Conservation (phyloP, 1,284 basidiomycete species). For the Cystobasidium sp. region DNA sequence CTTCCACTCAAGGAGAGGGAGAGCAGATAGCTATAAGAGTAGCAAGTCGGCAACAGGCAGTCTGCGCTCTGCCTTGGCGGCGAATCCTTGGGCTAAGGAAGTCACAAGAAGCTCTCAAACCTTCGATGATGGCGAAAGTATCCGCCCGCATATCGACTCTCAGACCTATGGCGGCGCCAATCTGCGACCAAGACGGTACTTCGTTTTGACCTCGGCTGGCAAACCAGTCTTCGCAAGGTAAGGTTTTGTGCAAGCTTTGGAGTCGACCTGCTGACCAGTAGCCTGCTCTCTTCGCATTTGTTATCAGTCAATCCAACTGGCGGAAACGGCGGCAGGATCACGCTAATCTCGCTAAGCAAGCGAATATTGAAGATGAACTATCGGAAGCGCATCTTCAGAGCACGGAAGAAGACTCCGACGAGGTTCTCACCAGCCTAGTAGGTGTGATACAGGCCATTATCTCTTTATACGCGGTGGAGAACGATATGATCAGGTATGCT, state of each 20-base stretch:
- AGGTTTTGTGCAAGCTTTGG: conserved; percentile 45
- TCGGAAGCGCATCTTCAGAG: conserved; percentile 51
- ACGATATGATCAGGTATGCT: conserved; percentile 50
- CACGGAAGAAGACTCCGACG: conserved; percentile 56
- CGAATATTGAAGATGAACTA: background rate
- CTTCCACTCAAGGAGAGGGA: too few relatives aligned
- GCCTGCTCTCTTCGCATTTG: background rate
- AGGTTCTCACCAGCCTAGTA: conserved; percentile 76
- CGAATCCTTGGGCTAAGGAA: too few relatives aligned
- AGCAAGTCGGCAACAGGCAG: too few relatives aligned
- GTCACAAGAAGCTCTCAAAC: too few relatives aligned
- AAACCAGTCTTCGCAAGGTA: conserved; percentile 89
- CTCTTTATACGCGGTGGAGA: conserved; percentile 56
- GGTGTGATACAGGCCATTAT: conserved; percentile 94
- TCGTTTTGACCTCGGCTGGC: conserved; percentile 88
- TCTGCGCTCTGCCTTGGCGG: too few relatives aligned
- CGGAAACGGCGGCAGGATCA: background rate
- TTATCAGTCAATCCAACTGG: conserved; percentile 8
- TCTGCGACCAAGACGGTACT: conserved; percentile 62
- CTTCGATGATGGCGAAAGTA: too few relatives aligned
- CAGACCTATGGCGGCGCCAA: background rate
- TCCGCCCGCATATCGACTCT: too few relatives aligned
- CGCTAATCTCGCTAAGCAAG: background rate
- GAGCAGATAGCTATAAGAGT: too few relatives aligned
- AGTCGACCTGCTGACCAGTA: background rate